Base-by-base conservation (phyloP, 768 basidiomycete genomes). In the Auriscalpium microsporum region DNA sequence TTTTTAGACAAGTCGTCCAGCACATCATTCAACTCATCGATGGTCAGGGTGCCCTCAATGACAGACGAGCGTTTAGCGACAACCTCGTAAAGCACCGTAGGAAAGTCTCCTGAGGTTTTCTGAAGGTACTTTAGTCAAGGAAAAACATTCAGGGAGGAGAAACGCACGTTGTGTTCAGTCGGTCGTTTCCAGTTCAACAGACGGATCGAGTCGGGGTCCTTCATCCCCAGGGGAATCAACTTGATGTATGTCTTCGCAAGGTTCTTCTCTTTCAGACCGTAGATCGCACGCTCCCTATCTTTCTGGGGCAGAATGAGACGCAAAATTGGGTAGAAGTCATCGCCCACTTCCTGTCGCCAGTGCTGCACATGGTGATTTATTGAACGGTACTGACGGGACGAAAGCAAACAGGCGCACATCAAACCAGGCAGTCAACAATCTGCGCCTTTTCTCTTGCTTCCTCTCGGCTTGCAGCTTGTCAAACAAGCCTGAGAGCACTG, bases 231-330 rank as follows among this genome's bases (percentile, higher is more conserved):
- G 1, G 90, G 90, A 37, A 98, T 87, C 2, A 94, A 78, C 58
- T 87, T 85, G 72, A 95, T 91, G 67, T 94, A 96, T 10, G 82
- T 83, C 69, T 94, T 97, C 5, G 94, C 94, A 3, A 99, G 73
- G 65, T 88, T 90, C 72, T 88, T 89, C 73, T 99, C 96, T 68
- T 99, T 99, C 61, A 96, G 70, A 13, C 93, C 90, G 68, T 98
- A 99, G 0, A 94, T 85, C 0, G 90, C 81, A 52, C 96, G 83
- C 58, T 97, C 92, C 36, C 87, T 80, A 67, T 98, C 96, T 81
- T 96, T 90, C 93, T 98, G 94, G 7, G 96, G 96, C 42, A 99
- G 75, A 51, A 99, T 75, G 19, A 99, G 76, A 35, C 94, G 83
- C 48, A 98, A 74, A 34, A 94, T 82, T 5, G 95, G 94, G 68